Evolutionary conservation across 352 stramenopile species (phyloP).

Genomic region (Phytophthora pluvialis): DNA sequence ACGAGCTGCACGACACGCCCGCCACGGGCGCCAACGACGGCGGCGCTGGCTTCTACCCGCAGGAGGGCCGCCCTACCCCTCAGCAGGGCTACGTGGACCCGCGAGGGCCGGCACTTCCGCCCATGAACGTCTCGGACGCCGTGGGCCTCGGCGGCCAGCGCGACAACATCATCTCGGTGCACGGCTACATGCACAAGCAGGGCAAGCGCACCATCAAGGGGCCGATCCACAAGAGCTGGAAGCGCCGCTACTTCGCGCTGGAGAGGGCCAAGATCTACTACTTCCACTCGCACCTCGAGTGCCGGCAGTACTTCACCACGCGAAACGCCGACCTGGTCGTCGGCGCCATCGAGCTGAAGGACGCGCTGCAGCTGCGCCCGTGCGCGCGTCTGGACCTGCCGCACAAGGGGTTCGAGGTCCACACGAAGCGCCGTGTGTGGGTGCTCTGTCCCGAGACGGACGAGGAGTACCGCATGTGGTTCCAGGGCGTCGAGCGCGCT

Average conservation of each 20-base stretch:
- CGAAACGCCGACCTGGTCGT: conserved; percentile 84
- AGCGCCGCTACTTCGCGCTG: conserved; percentile 85
- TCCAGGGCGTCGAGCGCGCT: conserved; percentile 77
- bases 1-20: conserved; percentile 65
- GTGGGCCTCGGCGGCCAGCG: conserved; percentile 57
- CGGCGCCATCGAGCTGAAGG: conserved; percentile 83
- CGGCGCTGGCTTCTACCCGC: conserved; percentile 48
- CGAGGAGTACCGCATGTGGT: conserved; percentile 89
- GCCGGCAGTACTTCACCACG: conserved; percentile 88
- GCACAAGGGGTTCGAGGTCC: conserved; percentile 82
- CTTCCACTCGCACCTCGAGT: conserved; percentile 88
- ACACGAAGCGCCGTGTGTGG: conserved; percentile 88
- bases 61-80: conserved; percentile 53
- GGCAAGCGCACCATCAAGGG: conserved; percentile 89
- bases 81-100: conserved; percentile 76
- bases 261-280: conserved; percentile 92
- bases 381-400: conserved; percentile 83
- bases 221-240: conserved; percentile 89
- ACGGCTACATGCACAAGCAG: conserved; percentile 92
- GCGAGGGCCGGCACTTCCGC: conserved; percentile 63
- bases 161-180: conserved; percentile 90
- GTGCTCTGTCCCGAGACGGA: conserved; percentile 87
- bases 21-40: conserved; percentile 59
- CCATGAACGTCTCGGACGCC: conserved; percentile 77
- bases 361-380: conserved; percentile 82